phyloP scores from a whole-genome alignment of 768 basidiomycete genomes.

The Amyloporia xantha region DNA sequence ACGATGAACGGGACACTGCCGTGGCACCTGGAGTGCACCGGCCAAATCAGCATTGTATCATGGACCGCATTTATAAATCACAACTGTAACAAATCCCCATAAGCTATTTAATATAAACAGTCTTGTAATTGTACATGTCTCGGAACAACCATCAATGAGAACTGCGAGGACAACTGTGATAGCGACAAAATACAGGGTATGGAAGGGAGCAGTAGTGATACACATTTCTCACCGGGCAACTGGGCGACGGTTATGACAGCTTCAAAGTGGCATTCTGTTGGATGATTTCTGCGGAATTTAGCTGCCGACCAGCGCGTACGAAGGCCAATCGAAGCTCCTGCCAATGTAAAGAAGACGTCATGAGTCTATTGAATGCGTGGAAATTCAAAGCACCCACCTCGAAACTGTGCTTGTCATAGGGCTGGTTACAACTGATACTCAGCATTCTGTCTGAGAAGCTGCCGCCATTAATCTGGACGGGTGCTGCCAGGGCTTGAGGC shows the following conservation, averaged over 20 bases:
- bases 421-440: constrained; percentile 30
- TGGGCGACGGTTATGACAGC: background rate
- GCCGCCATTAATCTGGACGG: background rate
- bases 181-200: background rate
- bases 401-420: constrained; percentile 38
- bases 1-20: background rate
- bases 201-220: too few relatives aligned
- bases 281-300: constrained; percentile 34
- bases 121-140: too few relatives aligned
- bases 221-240: too few relatives aligned
- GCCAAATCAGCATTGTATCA: constrained; percentile 1
- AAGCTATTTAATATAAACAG: too few relatives aligned
- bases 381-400: constrained; percentile 33
- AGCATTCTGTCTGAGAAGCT: constrained; percentile 25
- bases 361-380: background rate
- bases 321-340: constrained; percentile 50
- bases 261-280: constrained; percentile 10
- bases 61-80: background rate
- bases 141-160: too few relatives aligned
- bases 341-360: background rate
- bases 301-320: constrained; percentile 35
- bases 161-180: too few relatives aligned
- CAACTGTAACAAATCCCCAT: background rate
- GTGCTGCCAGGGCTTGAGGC: background rate
- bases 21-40: constrained; percentile 2